These are phyloP conservation scores for Starmerella asiatica DNA, from an alignment of 805 yeast genomes.

Conservation along the genomic window DNA sequence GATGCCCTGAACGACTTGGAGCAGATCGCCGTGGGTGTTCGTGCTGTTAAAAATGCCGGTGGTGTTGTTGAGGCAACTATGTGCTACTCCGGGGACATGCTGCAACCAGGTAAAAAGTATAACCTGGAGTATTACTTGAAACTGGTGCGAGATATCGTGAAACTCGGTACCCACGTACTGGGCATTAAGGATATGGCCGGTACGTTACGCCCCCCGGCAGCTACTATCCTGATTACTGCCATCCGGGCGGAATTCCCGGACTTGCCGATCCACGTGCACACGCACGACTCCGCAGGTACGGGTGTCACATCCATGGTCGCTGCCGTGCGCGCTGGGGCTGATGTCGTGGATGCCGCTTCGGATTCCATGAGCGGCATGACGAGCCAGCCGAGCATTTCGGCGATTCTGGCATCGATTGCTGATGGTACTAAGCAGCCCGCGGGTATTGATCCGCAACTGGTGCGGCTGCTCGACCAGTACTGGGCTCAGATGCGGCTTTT, in stretches of 20 bases:
- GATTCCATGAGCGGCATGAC: constrained; percentile 98
- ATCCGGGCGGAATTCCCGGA: constrained; percentile 81
- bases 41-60: constrained; percentile 95
- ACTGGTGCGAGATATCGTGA: constrained; percentile 70
- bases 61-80: constrained; percentile 98
- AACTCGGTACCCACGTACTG: constrained; percentile 88
- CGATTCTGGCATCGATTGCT: constrained; percentile 47
- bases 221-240: constrained; percentile 61
- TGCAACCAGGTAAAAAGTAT: constrained; percentile 89
- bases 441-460: constrained; percentile 50
- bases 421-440: constrained; percentile 41
- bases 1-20: constrained; percentile 96
- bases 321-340: constrained; percentile 92
- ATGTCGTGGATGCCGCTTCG: constrained; percentile 92
- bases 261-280: constrained; percentile 94
- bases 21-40: constrained; percentile 93
- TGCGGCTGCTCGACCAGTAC: constrained; percentile 78
- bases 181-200: constrained; percentile 99
- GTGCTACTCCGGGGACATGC: constrained; percentile 98
- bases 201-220: constrained; percentile 92
- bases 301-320: constrained; percentile 96
- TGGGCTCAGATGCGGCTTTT: constrained; percentile 98
- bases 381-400: constrained; percentile 92
- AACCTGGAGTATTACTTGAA: constrained; percentile 78
- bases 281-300: constrained; percentile 99